Evolutionary conservation across 139 green algal species (phyloP).

Genomic region (Micromonas pusilla): DNA sequence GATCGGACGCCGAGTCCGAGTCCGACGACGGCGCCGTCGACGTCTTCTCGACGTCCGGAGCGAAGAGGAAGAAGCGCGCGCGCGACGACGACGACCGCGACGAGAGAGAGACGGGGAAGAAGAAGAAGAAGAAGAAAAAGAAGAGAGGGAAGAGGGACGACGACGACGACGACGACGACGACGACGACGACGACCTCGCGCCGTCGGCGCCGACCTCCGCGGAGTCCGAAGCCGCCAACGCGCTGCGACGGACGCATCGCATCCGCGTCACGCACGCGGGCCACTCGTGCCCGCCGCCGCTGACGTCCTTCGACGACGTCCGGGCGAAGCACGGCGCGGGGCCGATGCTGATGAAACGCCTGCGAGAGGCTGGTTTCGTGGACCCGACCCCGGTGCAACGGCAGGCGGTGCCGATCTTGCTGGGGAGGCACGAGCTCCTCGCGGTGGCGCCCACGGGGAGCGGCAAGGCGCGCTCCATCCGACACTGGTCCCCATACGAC

Average conservation of each 20-base stretch:
- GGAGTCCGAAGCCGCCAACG: slow-evolving; percentile 51
- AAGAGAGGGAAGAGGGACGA: not conserved
- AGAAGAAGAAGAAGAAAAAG: too few relatives aligned
- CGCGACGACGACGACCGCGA: too few relatives aligned
- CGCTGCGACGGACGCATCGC: slow-evolving; percentile 54
- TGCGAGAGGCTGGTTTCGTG: slow-evolving; percentile 43
- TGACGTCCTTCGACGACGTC: slow-evolving; percentile 39
- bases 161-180: not conserved
- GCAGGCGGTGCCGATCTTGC: slow-evolving; percentile 72
- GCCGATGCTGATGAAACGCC: slow-evolving; percentile 31
- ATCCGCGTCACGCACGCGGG: slow-evolving; percentile 49
- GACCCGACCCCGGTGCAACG: slow-evolving; percentile 84
- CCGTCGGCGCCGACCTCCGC: not conserved
- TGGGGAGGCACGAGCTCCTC: slow-evolving; percentile 63
- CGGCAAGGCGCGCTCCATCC: too few relatives aligned
- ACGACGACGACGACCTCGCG: slow-evolving; percentile 2
- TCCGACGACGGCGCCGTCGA: not conserved
- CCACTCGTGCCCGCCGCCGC: slow-evolving; percentile 30
- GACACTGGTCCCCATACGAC: too few relatives aligned
- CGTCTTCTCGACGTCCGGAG: not conserved
- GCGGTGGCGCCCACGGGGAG: slow-evolving; percentile 75
- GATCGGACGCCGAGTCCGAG: not conserved
- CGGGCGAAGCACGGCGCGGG: slow-evolving; percentile 23
- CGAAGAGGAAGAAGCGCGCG: not conserved
- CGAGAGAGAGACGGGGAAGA: too few relatives aligned